Conservation (phyloP, 2,329 filamentous ascomycete genomes). For the Bipolaris cookei region DNA sequence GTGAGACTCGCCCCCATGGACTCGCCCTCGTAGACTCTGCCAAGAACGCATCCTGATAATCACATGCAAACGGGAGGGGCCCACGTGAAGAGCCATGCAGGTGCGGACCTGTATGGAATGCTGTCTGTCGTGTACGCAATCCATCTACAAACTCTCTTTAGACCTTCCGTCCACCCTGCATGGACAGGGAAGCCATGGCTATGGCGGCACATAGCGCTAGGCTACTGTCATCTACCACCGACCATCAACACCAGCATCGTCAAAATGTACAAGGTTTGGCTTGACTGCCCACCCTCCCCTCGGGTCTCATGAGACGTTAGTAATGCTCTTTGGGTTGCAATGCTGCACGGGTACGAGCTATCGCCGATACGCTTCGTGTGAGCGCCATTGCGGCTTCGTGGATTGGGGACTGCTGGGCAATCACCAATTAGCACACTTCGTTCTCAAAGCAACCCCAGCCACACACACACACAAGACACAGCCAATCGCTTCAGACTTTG, state of each 20-base stretch:
- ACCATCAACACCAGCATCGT: not conserved
- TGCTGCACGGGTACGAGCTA: not conserved
- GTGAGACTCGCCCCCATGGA: not conserved
- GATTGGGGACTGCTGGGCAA: not conserved
- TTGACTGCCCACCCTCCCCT: not conserved
- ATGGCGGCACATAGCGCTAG: not conserved
- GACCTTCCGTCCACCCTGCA: not conserved
- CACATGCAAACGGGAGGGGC: not conserved
- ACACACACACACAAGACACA: not conserved
- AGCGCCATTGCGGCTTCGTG: not conserved
- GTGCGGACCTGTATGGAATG: not conserved
- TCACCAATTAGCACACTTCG: slow-evolving; percentile 14
- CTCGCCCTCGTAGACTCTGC: not conserved
- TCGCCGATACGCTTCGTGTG: not conserved
- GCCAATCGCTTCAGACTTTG: slow-evolving; percentile 41
- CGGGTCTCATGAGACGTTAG: not conserved
- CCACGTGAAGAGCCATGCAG: not conserved
- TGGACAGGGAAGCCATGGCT: not conserved
- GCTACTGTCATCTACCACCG: not conserved
- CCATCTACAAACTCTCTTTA: not conserved
- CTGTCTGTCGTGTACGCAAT: not conserved
- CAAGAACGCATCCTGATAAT: not conserved
- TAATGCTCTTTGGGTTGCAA: not conserved
- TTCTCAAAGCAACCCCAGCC: not conserved
- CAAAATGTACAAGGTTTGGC: not conserved